phyloP scores from a whole-genome alignment of 1,284 basidiomycete genomes.

The Chalciporus sp. region DNA sequence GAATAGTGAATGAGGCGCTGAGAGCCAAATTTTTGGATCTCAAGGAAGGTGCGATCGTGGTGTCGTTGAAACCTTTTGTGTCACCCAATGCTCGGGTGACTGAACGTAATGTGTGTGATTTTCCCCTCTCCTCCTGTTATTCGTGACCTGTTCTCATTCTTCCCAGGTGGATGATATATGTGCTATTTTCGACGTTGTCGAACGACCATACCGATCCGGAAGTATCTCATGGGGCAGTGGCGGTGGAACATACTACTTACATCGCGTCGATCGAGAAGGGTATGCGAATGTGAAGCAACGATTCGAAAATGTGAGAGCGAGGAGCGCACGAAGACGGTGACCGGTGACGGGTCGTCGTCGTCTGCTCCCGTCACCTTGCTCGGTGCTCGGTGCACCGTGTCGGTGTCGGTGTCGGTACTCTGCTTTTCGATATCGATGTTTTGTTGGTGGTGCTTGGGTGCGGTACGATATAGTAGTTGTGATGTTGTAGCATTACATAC shows the following conservation, averaged over 20 bases:
- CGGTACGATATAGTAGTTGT: no score
- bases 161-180: conserved; percentile 69
- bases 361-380: not conserved
- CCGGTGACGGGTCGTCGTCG: not conserved
- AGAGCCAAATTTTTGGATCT: conserved; percentile 75
- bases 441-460: no score
- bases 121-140: not conserved
- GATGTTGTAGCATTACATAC: no score
- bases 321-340: conserved; percentile 32
- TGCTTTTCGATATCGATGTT: no score
- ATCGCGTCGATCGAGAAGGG: conserved; percentile 70
- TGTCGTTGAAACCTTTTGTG: conserved; percentile 75
- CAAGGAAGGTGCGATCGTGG: conserved; percentile 77
- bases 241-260: conserved; percentile 70
- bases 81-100: conserved; percentile 67
- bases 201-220: conserved; percentile 65
- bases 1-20: conserved; percentile 72
- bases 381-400: no score
- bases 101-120: conserved; percentile 64
- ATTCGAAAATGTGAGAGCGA: conserved; percentile 48
- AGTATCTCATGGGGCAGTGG: conserved; percentile 75
- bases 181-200: conserved; percentile 73
- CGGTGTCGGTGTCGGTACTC: no score
- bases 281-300: conserved; percentile 58
- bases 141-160: conserved; percentile 4